Conservation (phyloP, 306 rosid species). For the Luffa acutangula region DNA sequence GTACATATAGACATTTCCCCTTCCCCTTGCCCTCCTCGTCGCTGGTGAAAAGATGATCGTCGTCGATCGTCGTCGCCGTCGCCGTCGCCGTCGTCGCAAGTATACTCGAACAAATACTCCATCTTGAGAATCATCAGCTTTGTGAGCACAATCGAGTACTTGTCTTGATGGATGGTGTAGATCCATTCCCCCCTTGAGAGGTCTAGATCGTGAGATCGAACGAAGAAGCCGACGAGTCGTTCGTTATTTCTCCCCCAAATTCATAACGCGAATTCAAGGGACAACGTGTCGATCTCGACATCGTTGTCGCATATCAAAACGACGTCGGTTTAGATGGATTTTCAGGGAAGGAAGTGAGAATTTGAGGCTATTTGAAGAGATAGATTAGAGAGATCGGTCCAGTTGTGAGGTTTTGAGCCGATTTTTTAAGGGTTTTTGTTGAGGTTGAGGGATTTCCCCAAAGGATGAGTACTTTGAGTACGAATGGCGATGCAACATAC, state of each 20-base stretch:
- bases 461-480: conserved; percentile 57
- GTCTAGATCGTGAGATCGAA: too few relatives aligned
- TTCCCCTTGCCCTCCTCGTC: too few relatives aligned
- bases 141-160: too few relatives aligned
- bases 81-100: conserved; percentile 46
- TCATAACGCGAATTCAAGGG: too few relatives aligned
- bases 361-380: conserved; percentile 52
- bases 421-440: conserved; percentile 16
- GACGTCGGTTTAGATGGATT: conserved; percentile 35
- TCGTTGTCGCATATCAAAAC: conserved; percentile 77
- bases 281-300: too few relatives aligned
- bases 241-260: too few relatives aligned
- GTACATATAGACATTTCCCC: too few relatives aligned
- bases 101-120: conserved; percentile 36
- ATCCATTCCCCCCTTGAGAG: too few relatives aligned
- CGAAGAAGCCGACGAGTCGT: too few relatives aligned
- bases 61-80: conserved; percentile 22
- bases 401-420: conserved; percentile 36
- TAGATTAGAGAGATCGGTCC: conserved; percentile 33
- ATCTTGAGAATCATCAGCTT: too few relatives aligned
- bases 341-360: conserved; percentile 59
- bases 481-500: conserved; percentile 49
- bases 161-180: too few relatives aligned
- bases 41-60: too few relatives aligned
- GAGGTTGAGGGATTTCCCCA: conserved; percentile 81